phyloP scores from a whole-genome alignment of 2,329 filamentous ascomycete species.

The Lizonia empirigonia region DNA sequence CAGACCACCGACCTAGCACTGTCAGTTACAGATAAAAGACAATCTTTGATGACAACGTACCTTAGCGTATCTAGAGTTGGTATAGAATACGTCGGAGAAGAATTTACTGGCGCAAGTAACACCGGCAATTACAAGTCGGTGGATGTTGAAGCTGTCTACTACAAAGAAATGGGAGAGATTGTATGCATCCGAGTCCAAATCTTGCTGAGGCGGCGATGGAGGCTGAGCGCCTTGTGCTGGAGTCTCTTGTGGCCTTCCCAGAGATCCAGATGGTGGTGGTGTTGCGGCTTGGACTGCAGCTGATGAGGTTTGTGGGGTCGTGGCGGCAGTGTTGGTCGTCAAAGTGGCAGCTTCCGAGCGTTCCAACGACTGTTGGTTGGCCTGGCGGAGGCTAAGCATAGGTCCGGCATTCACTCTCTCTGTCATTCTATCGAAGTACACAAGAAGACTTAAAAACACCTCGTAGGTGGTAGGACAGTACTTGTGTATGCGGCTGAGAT shows the following conservation, averaged over 20 bases:
- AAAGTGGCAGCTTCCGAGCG: slow-evolving; percentile 38
- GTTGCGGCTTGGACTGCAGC: slow-evolving; percentile 53
- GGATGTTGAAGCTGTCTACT: slow-evolving; percentile 98
- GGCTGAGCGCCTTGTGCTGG: slow-evolving; percentile 37
- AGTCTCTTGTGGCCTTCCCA: slow-evolving; percentile 49
- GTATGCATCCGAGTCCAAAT: slow-evolving; percentile 54
- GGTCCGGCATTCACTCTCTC: slow-evolving; percentile 88
- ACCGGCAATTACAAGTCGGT: slow-evolving; percentile 92
- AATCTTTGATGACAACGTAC: slow-evolving; percentile 58
- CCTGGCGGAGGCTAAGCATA: slow-evolving; percentile 65
- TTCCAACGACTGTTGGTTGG: slow-evolving; percentile 56
- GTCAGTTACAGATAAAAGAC: slow-evolving; percentile 16
- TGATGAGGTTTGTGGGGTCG: slow-evolving; percentile 23
- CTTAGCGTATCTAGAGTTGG: slow-evolving; percentile 98
- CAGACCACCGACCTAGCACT: slow-evolving; percentile 83
- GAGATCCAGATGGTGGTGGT: slow-evolving; percentile 56
- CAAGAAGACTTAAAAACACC: slow-evolving; percentile 90
- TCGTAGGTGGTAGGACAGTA: slow-evolving; percentile 99
- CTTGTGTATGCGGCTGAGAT: slow-evolving; percentile 94
- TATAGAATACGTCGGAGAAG: slow-evolving; percentile 98
- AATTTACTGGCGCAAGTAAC: slow-evolving; percentile 99
- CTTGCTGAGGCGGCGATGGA: slow-evolving; percentile 46
- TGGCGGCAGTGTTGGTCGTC: slow-evolving; percentile 37
- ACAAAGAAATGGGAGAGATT: slow-evolving; percentile 79
- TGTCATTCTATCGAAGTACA: slow-evolving; percentile 99